phyloP scores from a whole-genome alignment of 768 basidiomycete genomes.

The Cubamyces lactineus region DNA sequence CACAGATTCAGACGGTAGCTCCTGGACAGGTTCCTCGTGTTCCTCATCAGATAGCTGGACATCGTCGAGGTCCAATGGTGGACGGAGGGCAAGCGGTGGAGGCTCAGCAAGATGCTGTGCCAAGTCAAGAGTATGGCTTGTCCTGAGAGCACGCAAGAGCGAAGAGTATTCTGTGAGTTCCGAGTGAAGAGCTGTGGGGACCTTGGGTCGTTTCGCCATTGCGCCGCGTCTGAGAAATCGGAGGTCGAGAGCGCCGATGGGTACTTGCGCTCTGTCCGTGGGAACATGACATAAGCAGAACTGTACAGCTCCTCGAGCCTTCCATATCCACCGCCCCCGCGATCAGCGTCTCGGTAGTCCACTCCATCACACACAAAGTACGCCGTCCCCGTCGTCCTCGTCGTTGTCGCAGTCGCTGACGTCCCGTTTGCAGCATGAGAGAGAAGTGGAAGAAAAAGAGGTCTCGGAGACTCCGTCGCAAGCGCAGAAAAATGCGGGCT shows the following conservation, averaged over 20 bases:
- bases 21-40: constrained; percentile 34
- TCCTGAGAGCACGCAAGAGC: constrained; percentile 65
- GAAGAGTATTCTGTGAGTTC: constrained; percentile 72
- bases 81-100: constrained; percentile 22
- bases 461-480: constrained; percentile 89
- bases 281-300: constrained; percentile 33
- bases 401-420: not conserved
- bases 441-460: constrained; percentile 98
- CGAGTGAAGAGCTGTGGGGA: constrained; percentile 59
- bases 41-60: constrained; percentile 28
- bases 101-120: constrained; percentile 49
- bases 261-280: not conserved
- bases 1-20: constrained; percentile 16
- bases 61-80: constrained; percentile 19
- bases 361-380: constrained; percentile 27
- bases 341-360: constrained; percentile 23
- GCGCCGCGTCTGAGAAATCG: not conserved
- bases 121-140: constrained; percentile 60
- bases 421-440: constrained; percentile 68
- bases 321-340: constrained; percentile 25
- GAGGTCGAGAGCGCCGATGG: not conserved
- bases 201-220: constrained; percentile 45
- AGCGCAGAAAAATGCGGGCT: constrained; percentile 95
- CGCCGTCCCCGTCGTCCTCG: not conserved
- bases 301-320: constrained; percentile 34